phyloP scores from a whole-genome alignment of 2,329 filamentous ascomycete species.

The Fusarium sp. region DNA sequence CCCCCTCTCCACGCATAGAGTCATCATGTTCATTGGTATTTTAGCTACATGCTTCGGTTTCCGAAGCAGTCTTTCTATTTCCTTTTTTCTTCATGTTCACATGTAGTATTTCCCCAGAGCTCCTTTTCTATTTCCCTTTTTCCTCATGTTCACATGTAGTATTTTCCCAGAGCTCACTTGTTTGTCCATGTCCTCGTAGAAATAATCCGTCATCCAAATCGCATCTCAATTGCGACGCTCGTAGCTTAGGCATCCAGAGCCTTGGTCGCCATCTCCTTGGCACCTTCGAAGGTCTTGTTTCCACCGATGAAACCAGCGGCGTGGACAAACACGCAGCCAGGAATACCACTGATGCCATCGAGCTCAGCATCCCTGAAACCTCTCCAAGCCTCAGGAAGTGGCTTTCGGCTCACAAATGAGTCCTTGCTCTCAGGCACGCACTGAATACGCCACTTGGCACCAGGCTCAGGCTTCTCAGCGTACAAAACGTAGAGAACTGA shows the following conservation, averaged over 20 bases:
- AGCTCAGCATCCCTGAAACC: slow-evolving; percentile 89
- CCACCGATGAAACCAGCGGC: slow-evolving; percentile 96
- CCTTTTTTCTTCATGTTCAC: not conserved
- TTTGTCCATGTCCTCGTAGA: slow-evolving; percentile 7
- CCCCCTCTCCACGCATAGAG: slow-evolving; percentile 24
- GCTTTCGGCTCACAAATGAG: slow-evolving; percentile 92
- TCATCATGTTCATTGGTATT: slow-evolving; percentile 42
- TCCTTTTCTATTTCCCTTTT: not conserved
- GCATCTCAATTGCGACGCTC: not conserved
- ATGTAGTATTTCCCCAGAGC: no score
- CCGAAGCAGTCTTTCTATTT: slow-evolving; percentile 32
- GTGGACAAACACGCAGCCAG: slow-evolving; percentile 90
- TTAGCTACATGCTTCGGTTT: slow-evolving; percentile 36
- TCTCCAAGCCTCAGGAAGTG: slow-evolving; percentile 90
- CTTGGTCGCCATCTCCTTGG: slow-evolving; percentile 79
- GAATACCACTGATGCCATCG: slow-evolving; percentile 74
- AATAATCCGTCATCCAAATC: not conserved
- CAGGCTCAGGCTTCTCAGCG: slow-evolving; percentile 80
- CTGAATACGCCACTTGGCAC: slow-evolving; percentile 92
- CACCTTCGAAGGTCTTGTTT: slow-evolving; percentile 91
- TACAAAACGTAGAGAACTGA: slow-evolving; percentile 88
- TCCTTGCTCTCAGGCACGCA: slow-evolving; percentile 86
- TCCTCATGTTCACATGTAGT: slow-evolving; percentile 8
- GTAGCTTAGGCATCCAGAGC: slow-evolving; percentile 63
- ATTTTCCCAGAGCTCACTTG: slow-evolving; percentile 10